Conservation (phyloP, 768 basidiomycete genomes). For the Serendipita sp. region DNA sequence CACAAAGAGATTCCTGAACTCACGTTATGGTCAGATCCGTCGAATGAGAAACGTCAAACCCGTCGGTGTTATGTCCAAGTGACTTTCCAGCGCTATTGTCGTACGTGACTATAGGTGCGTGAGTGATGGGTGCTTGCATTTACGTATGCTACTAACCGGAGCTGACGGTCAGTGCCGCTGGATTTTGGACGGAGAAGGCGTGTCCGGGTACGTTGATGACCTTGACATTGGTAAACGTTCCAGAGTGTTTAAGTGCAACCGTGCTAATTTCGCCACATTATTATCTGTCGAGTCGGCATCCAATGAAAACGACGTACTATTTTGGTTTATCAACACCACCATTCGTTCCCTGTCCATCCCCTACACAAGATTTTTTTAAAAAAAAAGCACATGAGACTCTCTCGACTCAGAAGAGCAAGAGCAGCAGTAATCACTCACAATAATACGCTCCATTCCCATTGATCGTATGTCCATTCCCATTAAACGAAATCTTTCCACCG, state of each 20-base stretch:
- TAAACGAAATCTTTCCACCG: slow-evolving; percentile 12
- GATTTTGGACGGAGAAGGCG: slow-evolving; percentile 19
- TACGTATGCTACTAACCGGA: not conserved
- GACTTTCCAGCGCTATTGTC: slow-evolving; percentile 34
- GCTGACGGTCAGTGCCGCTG: slow-evolving; percentile 22
- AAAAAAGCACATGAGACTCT: not conserved
- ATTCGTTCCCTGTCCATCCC: slow-evolving; percentile 14
- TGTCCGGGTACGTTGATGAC: slow-evolving; percentile 26
- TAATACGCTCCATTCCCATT: slow-evolving; percentile 29
- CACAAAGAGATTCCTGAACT: not conserved
- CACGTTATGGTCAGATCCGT: slow-evolving; percentile 11
- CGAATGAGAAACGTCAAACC: slow-evolving; percentile 14
- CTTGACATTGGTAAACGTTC: slow-evolving; percentile 18
- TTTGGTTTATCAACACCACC: slow-evolving; percentile 16
- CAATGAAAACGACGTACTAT: slow-evolving; percentile 13
- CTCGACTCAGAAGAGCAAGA: too few relatives aligned
- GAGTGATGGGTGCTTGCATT: not conserved
- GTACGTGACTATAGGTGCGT: slow-evolving; percentile 27
- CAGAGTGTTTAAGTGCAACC: slow-evolving; percentile 22
- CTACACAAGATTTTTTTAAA: not conserved
- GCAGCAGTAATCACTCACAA: slow-evolving; percentile 30
- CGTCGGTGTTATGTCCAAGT: slow-evolving; percentile 16
- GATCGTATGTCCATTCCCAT: slow-evolving; percentile 26
- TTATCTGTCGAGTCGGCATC: not conserved
- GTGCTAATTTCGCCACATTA: not conserved